Percentiles rank a stretch among this genome's conserved stretches.
These are phyloP conservation scores for Myriosclerotinia duriaeana DNA, from an alignment of 2,329 filamentous ascomycete genomes.

Conservation along the genomic window DNA sequence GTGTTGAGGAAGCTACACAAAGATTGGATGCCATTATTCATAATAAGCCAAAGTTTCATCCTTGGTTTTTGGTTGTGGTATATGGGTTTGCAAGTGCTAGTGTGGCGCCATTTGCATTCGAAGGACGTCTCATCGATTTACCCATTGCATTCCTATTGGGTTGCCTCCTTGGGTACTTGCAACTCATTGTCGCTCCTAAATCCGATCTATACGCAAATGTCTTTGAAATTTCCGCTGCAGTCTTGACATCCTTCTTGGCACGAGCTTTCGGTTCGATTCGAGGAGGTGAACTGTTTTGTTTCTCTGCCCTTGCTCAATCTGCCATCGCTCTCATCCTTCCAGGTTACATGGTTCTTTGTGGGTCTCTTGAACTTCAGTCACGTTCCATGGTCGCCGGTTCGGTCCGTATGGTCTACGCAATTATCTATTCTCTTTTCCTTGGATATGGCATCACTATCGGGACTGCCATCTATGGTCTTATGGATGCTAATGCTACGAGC, in stretches of 20 bases:
- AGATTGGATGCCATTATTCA: slow-evolving; percentile 57
- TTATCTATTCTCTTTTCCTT: slow-evolving; percentile 58
- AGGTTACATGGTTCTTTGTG: slow-evolving; percentile 61
- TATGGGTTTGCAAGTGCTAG: slow-evolving; percentile 71
- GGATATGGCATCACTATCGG: slow-evolving; percentile 59
- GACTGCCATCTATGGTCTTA: slow-evolving; percentile 53
- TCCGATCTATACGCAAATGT: slow-evolving; percentile 68
- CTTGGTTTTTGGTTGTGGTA: slow-evolving; percentile 57
- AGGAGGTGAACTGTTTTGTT: slow-evolving; percentile 55
- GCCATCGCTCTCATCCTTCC: slow-evolving; percentile 66
- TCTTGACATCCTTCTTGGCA: slow-evolving; percentile 62
- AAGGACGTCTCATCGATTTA: slow-evolving; percentile 68
- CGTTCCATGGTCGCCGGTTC: slow-evolving; percentile 56
- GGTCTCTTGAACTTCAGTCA: slow-evolving; percentile 56
- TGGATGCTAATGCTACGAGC: slow-evolving; percentile 50
- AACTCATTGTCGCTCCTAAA: slow-evolving; percentile 66
- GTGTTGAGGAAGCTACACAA: slow-evolving; percentile 67
- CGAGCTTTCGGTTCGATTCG: slow-evolving; percentile 61
- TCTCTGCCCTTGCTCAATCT: slow-evolving; percentile 63
- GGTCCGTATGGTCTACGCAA: slow-evolving; percentile 58
- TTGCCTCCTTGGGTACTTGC: slow-evolving; percentile 66
- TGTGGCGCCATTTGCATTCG: slow-evolving; percentile 74
- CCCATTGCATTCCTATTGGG: slow-evolving; percentile 71
- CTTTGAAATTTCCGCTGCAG: slow-evolving; percentile 61
- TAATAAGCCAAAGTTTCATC: slow-evolving; percentile 49